Evolutionary conservation across 345 rosid species (phyloP), one percentile per base, ranked within the genome.

Genomic region (Cochlearia excelsa): DNA sequence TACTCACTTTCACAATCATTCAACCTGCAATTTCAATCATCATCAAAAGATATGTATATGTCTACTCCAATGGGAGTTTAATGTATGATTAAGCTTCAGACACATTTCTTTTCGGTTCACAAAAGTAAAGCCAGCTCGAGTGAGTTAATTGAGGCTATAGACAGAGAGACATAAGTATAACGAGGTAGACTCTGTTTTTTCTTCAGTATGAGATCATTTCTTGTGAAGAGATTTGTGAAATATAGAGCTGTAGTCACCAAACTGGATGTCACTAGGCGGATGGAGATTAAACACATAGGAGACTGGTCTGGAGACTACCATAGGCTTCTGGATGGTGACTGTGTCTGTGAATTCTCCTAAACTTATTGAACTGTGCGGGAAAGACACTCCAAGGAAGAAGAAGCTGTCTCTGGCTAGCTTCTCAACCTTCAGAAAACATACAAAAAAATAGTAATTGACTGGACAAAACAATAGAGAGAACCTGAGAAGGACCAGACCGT

Each of bases 321-420:
- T 77, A 26, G 82, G 77, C 71, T 78, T 92, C 61, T 70, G 72
- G 29, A 54, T 60, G n/a, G 61, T 44, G 38, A 73, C 61, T 3
- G 26, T 52, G 50, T 78, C 81, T 9, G 72, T 11, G 68, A 88
- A 58, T 69, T 74, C 71, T 54, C 96, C 95, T 9, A 84, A 92
- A 69, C 78, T 79, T 57, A 41, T 52, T 69, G 83, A 84, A 37
- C 86, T 81, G 34, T 79, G 87, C 11, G 78, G 86, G 66, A 88
- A 88, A 4, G 96, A 92, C 64, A 75, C 65, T 1, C 76, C 50
- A 16, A 88, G 90, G 77, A 83, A 86, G 79, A 92, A 92, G 84
- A 92, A 91, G 75, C 93, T 46, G 2, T 84, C 86, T 69, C 87
- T 82, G 4, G 75, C 96, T 71, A 86, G 16, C 74, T 77, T 84